Conservation (phyloP, 192 early-diverging fungal species). For the Coemansia sp. region DNA sequence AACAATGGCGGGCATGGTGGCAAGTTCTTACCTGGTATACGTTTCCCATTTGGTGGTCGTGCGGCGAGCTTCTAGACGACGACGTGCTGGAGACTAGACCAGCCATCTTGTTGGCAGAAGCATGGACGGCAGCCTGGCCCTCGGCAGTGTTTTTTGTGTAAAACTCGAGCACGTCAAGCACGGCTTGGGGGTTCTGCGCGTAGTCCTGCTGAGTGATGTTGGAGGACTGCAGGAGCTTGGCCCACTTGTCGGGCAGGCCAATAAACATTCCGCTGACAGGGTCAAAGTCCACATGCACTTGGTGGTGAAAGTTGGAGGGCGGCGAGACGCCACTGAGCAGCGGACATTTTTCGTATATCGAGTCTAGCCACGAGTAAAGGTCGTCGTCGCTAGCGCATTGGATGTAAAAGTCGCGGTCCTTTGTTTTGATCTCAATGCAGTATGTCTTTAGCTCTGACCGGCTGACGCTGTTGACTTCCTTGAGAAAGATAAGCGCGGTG, state of each 20-base stretch:
- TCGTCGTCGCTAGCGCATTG: constrained; percentile 96
- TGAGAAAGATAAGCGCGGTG: constrained; percentile 87
- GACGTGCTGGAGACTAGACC: constrained; percentile 51
- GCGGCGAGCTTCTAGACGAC: constrained; percentile 21
- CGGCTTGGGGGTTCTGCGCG: constrained; percentile 97
- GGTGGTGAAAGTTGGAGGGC: constrained; percentile 63
- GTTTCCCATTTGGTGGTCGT: constrained; percentile 17
- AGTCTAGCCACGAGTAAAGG: constrained; percentile 98
- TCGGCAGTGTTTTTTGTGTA: constrained; percentile 84
- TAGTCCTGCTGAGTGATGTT: constrained; percentile 98
- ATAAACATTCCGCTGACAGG: constrained; percentile 61
- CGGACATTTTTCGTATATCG: constrained; percentile 80
- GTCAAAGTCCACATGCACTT: constrained; percentile 64
- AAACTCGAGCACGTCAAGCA: constrained; percentile 97
- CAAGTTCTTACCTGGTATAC: constrained; percentile 9
- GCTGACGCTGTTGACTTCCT: constrained; percentile 86
- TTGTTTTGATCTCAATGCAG: constrained; percentile 93
- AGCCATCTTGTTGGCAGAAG: constrained; percentile 59
- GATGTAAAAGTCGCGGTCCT: constrained; percentile 92
- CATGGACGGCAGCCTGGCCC: constrained; percentile 39
- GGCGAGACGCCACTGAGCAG: constrained; percentile 55
- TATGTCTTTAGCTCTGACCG: constrained; percentile 91
- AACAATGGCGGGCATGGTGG: neutral
- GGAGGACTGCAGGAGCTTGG: constrained; percentile 87
- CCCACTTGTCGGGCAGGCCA: constrained; percentile 97